Evolutionary conservation across 805 yeast species (phyloP).

Genomic region (Saturnispora halmiae): DNA sequence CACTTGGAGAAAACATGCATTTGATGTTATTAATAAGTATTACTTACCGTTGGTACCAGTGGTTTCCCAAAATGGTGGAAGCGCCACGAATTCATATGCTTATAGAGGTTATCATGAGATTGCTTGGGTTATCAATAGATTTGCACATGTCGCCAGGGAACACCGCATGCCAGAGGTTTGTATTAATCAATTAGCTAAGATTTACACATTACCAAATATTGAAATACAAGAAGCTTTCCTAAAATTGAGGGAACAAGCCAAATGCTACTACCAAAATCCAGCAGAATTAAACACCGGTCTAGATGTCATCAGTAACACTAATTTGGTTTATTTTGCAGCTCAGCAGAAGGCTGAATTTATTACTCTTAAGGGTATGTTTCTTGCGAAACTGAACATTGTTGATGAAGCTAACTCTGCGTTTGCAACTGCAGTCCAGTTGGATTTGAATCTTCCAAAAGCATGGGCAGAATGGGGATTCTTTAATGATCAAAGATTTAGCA

Average conservation of each 20-base stretch:
- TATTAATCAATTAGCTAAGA: slow-evolving; percentile 82
- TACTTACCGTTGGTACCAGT: slow-evolving; percentile 89
- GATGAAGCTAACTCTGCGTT: slow-evolving; percentile 98
- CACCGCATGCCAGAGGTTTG: slow-evolving; percentile 97
- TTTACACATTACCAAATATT: slow-evolving; percentile 91
- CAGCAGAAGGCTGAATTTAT: slow-evolving; percentile 98
- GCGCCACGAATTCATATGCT: slow-evolving; percentile 82
- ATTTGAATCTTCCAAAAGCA: slow-evolving; percentile 87
- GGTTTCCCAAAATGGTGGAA: slow-evolving; percentile 60
- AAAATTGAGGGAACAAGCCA: slow-evolving; percentile 93
- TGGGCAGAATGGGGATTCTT: slow-evolving; percentile 99
- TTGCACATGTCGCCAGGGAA: slow-evolving; percentile 96
- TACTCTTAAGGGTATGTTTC: slow-evolving; percentile 95
- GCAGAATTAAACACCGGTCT: slow-evolving; percentile 88
- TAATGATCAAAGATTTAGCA: slow-evolving; percentile 80
- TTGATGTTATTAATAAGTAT: slow-evolving; percentile 89
- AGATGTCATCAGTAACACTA: slow-evolving; percentile 94
- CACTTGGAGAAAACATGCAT: slow-evolving; percentile 98
- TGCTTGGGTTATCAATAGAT: slow-evolving; percentile 97
- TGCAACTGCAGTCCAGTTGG: slow-evolving; percentile 96
- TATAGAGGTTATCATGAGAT: slow-evolving; percentile 97
- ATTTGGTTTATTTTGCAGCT: slow-evolving; percentile 89
- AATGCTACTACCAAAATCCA: slow-evolving; percentile 90
- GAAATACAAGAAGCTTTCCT: slow-evolving; percentile 97
- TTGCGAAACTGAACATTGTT: slow-evolving; percentile 78